These are phyloP conservation scores for Macrolepiota fuliginosa DNA, from an alignment of 768 basidiomycete genomes.

Conservation along the genomic window DNA sequence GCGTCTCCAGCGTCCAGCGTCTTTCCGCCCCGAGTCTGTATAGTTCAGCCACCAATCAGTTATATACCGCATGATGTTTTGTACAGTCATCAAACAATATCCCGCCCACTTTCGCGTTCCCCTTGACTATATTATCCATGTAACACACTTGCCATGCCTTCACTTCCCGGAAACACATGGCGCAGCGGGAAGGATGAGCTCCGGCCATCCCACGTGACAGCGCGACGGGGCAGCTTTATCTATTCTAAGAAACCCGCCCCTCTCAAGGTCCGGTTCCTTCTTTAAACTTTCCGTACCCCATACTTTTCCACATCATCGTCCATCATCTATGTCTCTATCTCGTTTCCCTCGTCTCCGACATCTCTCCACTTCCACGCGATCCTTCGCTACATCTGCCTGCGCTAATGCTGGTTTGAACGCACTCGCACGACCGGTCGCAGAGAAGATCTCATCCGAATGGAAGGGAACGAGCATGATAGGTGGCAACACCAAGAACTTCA, in stretches of 20 bases:
- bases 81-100: not conserved
- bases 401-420: slow-evolving; percentile 45
- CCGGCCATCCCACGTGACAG: not conserved
- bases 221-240: slow-evolving; percentile 9
- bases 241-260: slow-evolving; percentile 3
- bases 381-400: slow-evolving; percentile 47
- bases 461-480: slow-evolving; percentile 85
- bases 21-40: not conserved
- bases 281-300: not conserved
- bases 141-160: not conserved
- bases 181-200: not conserved
- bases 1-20: not conserved
- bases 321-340: slow-evolving; percentile 28
- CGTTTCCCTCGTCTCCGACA: slow-evolving; percentile 29
- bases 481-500: slow-evolving; percentile 88
- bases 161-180: too few relatives aligned
- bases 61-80: not conserved
- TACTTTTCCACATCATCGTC: not conserved
- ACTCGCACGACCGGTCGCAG: slow-evolving; percentile 58
- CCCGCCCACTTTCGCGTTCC: not conserved
- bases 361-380: slow-evolving; percentile 23
- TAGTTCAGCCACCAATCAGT: not conserved
- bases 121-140: not conserved
- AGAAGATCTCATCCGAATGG: slow-evolving; percentile 74
- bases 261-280: slow-evolving; percentile 5